Evolutionary conservation across 2,329 filamentous ascomycete genomes (phyloP).

Genomic region (Aspergillus uvarum): DNA sequence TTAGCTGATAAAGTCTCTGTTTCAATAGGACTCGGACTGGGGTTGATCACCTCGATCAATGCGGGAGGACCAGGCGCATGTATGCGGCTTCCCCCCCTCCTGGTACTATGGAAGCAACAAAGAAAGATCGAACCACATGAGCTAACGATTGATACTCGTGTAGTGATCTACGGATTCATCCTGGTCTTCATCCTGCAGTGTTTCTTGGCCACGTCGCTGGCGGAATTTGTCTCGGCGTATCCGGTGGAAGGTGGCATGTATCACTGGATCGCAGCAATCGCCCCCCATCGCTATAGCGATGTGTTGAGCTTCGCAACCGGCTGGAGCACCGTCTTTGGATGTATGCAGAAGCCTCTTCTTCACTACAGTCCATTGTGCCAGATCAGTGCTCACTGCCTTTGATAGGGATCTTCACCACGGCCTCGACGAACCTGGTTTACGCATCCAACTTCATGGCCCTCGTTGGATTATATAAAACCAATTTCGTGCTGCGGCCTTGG

Average conservation of each 20-base stretch:
- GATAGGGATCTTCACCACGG: conserved; percentile 47
- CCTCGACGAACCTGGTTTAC: conserved; percentile 48
- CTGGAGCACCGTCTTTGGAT: conserved; percentile 46
- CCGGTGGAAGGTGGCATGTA: conserved; percentile 54
- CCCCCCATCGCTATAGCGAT: conserved; percentile 41
- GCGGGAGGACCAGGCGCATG: conserved; percentile 49
- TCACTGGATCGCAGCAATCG: conserved; percentile 52
- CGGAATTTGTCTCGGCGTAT: conserved; percentile 51
- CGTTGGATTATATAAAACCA: conserved; percentile 44
- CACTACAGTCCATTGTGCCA: too few relatives aligned
- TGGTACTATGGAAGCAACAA: neutral
- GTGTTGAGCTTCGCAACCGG: conserved; percentile 49
- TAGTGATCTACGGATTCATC: conserved; percentile 53
- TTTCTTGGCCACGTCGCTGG: conserved; percentile 48
- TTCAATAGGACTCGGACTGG: conserved; percentile 39
- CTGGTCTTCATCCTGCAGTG: conserved; percentile 49
- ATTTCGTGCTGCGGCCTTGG: conserved; percentile 47
- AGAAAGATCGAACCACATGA: neutral
- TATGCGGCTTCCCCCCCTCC: conserved; percentile 11
- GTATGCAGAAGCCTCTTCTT: conserved; percentile 15
- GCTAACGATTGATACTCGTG: conserved; percentile 13
- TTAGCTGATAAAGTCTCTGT: neutral
- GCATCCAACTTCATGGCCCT: conserved; percentile 45
- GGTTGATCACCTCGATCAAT: conserved; percentile 49
- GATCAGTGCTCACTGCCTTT: too few relatives aligned